A percentile compares a stretch with the other conserved stretches of the same genome.
These are phyloP conservation scores for Linaria vulgaris DNA, from an alignment of 257 asterid genomes.

Conservation along the genomic window DNA sequence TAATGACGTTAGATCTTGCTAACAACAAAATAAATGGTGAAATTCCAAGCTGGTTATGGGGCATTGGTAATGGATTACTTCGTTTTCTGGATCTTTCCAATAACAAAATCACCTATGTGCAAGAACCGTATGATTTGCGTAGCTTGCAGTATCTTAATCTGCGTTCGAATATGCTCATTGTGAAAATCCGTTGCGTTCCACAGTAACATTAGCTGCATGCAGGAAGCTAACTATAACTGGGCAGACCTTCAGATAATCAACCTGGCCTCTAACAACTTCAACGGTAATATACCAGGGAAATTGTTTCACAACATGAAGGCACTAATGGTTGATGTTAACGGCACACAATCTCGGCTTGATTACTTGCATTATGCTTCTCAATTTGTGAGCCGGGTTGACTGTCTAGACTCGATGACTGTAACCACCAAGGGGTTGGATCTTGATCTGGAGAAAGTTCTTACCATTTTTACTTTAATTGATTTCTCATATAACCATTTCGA, in stretches of 20 bases:
- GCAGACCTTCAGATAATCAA: slow-evolving; percentile 34
- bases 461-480: slow-evolving; percentile 22
- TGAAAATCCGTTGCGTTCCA: background rate
- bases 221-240: slow-evolving; percentile 13
- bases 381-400: slow-evolving; percentile 18
- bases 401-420: slow-evolving; percentile 41
- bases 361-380: slow-evolving; percentile 17
- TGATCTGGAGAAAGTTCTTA: slow-evolving; percentile 44
- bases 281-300: slow-evolving; percentile 31
- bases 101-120: slow-evolving; percentile 37
- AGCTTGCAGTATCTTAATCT: too few species aligned
- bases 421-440: slow-evolving; percentile 37
- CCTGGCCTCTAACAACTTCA: slow-evolving; percentile 37
- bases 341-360: slow-evolving; percentile 9
- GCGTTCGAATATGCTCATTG: too few species aligned
- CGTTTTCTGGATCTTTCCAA: slow-evolving; percentile 47
- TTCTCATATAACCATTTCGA: slow-evolving; percentile 25
- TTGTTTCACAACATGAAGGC: slow-evolving; percentile 28
- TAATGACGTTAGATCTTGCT: slow-evolving; percentile 51
- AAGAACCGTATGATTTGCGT: slow-evolving; percentile 35
- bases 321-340: slow-evolving; percentile 22
- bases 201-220: slow-evolving; percentile 34
- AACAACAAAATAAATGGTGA: slow-evolving; percentile 45
- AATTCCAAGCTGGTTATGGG: slow-evolving; percentile 59
- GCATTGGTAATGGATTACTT: slow-evolving; percentile 20